phyloP scores from a whole-genome alignment of 2,329 filamentous ascomycete species.

The Penicillium occitanis region DNA sequence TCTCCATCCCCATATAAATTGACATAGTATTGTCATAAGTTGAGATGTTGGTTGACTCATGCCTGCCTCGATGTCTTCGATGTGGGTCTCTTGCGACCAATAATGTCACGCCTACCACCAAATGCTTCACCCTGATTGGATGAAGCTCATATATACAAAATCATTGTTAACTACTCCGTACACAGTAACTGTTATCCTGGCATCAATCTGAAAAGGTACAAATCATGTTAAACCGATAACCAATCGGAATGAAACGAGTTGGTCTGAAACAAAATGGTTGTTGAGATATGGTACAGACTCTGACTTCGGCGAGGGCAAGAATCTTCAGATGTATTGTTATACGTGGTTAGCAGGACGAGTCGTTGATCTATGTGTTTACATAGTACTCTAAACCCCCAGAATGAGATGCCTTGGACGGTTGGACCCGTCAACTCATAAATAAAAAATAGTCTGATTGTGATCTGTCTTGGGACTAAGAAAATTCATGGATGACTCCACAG shows the following conservation, averaged over 20 bases:
- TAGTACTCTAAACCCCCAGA: not conserved
- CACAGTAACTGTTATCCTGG: too few relatives aligned
- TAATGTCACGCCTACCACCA: not conserved
- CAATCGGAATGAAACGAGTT: not conserved
- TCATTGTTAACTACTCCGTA: not conserved
- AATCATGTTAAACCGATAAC: not conserved
- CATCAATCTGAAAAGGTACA: not conserved
- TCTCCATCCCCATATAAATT: too few relatives aligned
- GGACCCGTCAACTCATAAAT: not conserved
- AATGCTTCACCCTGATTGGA: not conserved
- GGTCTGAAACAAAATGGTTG: not conserved
- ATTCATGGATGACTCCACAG: not conserved
- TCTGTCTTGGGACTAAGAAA: not conserved
- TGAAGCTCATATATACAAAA: not conserved
- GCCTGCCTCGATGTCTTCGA: not conserved
- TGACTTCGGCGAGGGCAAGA: not conserved
- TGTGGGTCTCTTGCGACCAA: not conserved
- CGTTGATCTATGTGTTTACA: not conserved
- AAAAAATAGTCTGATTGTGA: not conserved
- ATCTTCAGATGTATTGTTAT: not conserved
- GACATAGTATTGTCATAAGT: too few relatives aligned
- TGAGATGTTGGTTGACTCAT: not conserved
- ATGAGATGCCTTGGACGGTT: not conserved
- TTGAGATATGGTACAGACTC: not conserved
- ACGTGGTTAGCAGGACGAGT: not conserved